A percentile compares a stretch with the other conserved stretches of the same genome.
Evolutionary conservation across 1,139 yeast species (phyloP).

Genomic region (Saccharomyces hybrid): DNA sequence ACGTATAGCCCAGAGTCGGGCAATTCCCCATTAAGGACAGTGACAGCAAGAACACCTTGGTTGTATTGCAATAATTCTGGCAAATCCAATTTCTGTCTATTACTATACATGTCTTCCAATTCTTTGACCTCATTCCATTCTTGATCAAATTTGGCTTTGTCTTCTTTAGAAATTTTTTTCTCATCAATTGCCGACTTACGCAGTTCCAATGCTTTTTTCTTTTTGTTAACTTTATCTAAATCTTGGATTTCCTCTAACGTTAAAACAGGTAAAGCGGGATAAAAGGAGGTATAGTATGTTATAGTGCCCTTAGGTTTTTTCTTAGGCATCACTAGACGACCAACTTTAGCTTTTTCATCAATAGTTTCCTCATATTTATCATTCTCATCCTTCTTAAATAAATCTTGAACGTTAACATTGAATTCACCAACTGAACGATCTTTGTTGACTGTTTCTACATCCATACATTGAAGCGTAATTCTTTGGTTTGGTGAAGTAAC

Average conservation of each 20-base stretch:
- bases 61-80: conserved; percentile 55
- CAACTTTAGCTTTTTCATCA: conserved; percentile 49
- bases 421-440: conserved; percentile 86
- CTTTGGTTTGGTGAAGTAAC: conserved; percentile 79
- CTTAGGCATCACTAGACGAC: conserved; percentile 48
- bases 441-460: conserved; percentile 63
- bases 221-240: conserved; percentile 40
- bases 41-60: conserved; percentile 70
- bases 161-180: too few species aligned
- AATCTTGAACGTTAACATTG: conserved; percentile 57
- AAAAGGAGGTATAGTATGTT: conserved; percentile 68
- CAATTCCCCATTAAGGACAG: conserved; percentile 53
- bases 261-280: conserved; percentile 71
- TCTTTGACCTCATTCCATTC: conserved; percentile 34
- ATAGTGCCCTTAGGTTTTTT: conserved; percentile 79
- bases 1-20: conserved; percentile 50
- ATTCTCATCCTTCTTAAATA: conserved; percentile 57
- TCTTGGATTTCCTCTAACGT: conserved; percentile 65
- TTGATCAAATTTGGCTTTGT: conserved; percentile 23
- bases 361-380: conserved; percentile 53
- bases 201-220: too few species aligned
- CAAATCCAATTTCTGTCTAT: conserved; percentile 53
- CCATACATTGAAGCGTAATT: conserved; percentile 84
- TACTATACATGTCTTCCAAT: conserved; percentile 35
- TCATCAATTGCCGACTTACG: too few species aligned